These are phyloP conservation scores for Pyrrhoderma noxium DNA, from an alignment of 1,284 basidiomycete species.

Conservation along the genomic window DNA sequence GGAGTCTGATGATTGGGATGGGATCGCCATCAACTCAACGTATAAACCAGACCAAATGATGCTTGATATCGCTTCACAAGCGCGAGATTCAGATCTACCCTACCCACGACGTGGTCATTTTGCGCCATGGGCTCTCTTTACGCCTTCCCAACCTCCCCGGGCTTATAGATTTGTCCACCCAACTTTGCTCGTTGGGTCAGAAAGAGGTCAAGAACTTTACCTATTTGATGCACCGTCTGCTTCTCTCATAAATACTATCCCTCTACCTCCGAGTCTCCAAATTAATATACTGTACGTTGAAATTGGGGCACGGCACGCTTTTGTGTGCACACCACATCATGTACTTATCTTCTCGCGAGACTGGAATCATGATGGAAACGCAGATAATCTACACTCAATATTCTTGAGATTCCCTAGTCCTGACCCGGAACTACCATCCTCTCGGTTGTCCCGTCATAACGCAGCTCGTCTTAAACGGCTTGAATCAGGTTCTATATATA, in stretches of 20 bases:
- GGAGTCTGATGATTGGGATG: slow-evolving; percentile 20
- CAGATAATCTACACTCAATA: not conserved
- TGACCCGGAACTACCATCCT: slow-evolving; percentile 8
- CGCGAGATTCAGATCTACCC: not conserved
- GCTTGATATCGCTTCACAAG: slow-evolving; percentile 20
- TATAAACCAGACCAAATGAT: slow-evolving; percentile 28
- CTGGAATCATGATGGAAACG: not conserved
- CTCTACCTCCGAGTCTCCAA: slow-evolving; percentile 14
- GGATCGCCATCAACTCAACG: slow-evolving; percentile 21
- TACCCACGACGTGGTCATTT: slow-evolving; percentile 38
- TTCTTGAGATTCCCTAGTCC: slow-evolving; percentile 12
- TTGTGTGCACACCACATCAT: slow-evolving; percentile 45
- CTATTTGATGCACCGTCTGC: slow-evolving; percentile 54
- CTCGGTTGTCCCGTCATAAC: slow-evolving; percentile 10
- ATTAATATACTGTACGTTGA: slow-evolving; percentile 56
- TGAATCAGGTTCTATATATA: not conserved
- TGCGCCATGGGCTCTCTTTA: slow-evolving; percentile 49
- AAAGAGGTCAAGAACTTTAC: slow-evolving; percentile 34
- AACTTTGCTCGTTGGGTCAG: slow-evolving; percentile 43
- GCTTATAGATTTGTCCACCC: slow-evolving; percentile 68
- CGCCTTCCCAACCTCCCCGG: slow-evolving; percentile 36
- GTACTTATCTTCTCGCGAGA: slow-evolving; percentile 44
- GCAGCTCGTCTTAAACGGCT: slow-evolving; percentile 3
- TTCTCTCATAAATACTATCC: slow-evolving; percentile 38
- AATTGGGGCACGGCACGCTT: slow-evolving; percentile 47